Evolutionary conservation across 75 land plant genomes (phyloP).

Genomic region (Ceratopteris richardii): DNA sequence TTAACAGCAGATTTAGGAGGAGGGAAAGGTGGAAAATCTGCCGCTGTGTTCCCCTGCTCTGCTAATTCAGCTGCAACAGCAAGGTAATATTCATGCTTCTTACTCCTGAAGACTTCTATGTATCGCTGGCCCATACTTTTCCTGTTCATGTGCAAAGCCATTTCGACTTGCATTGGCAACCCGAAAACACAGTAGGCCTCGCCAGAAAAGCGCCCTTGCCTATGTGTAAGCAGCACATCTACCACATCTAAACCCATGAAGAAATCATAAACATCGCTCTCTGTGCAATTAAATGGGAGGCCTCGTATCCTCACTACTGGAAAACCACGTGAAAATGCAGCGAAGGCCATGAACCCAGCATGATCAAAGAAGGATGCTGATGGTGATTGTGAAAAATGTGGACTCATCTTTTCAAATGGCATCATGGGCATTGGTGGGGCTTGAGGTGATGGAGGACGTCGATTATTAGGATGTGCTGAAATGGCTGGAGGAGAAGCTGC

Average conservation of each 20-base stretch:
- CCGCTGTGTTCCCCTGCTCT: slow-evolving; percentile 5
- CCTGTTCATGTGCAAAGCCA: slow-evolving; percentile 24
- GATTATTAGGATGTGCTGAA: not conserved
- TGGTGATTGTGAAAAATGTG: not conserved
- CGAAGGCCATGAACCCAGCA: not conserved
- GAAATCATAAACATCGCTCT: slow-evolving; percentile 45
- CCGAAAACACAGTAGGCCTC: slow-evolving; percentile 79
- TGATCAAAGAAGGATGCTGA: not conserved
- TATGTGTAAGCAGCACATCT: slow-evolving; percentile 74
- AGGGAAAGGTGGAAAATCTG: not conserved
- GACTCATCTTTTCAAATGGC: not conserved
- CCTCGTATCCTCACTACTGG: slow-evolving; percentile 79
- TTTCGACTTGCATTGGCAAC: slow-evolving; percentile 65
- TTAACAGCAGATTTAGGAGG: slow-evolving; percentile 4
- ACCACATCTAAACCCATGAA: slow-evolving; percentile 68
- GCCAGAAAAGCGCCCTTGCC: slow-evolving; percentile 57
- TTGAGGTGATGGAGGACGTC: not conserved
- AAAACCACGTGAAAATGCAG: slow-evolving; percentile 12
- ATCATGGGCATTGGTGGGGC: not conserved
- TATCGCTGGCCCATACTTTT: slow-evolving; percentile 35
- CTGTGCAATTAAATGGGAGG: slow-evolving; percentile 77
- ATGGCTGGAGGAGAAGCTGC: not conserved
- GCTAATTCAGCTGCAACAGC: slow-evolving; percentile 23
- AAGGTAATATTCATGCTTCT: slow-evolving; percentile 31
- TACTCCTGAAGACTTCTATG: slow-evolving; percentile 29